Conservation (phyloP, 1,139 yeast species). For the Yamadazyma buinensis region DNA sequence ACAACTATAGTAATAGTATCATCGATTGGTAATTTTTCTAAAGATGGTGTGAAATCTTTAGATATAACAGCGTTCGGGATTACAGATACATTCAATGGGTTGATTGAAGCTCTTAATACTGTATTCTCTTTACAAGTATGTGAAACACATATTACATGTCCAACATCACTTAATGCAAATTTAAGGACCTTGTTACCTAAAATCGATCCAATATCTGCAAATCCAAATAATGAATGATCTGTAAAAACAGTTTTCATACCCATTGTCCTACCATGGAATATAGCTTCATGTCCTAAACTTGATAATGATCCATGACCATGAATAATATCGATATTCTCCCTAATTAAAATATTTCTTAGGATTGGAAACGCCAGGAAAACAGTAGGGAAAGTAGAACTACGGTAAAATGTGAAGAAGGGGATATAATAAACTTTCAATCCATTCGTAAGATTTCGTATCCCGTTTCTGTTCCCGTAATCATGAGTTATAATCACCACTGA, state of each 20-base stretch:
- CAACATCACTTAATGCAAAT: constrained; percentile 81
- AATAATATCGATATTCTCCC: constrained; percentile 83
- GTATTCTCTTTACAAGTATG: constrained; percentile 97
- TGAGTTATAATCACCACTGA: constrained; percentile 90
- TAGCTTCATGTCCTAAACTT: constrained; percentile 83
- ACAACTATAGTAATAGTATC: constrained; percentile 73
- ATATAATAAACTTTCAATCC: constrained; percentile 92
- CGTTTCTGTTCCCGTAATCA: constrained; percentile 77
- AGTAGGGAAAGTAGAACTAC: constrained; percentile 86
- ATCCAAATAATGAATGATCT: constrained; percentile 94
- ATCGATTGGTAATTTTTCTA: constrained; percentile 12
- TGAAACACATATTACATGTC: constrained; percentile 92
- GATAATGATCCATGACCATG: constrained; percentile 96
- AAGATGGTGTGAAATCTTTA: constrained; percentile 69
- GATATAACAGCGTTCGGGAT: constrained; percentile 96
- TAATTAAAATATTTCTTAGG: constrained; percentile 73
- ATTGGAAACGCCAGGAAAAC: constrained; percentile 87
- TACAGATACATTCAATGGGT: constrained; percentile 77
- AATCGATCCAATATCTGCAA: constrained; percentile 80
- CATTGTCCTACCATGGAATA: constrained; percentile 89
- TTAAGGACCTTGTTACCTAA: constrained; percentile 83
- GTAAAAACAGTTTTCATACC: constrained; percentile 90
- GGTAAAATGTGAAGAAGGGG: constrained; percentile 72
- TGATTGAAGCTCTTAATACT: constrained; percentile 77
- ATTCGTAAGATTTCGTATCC: constrained; percentile 77